Conservation (phyloP, 352 stramenopile species). For the Thalassiosira livingstoniorum region DNA sequence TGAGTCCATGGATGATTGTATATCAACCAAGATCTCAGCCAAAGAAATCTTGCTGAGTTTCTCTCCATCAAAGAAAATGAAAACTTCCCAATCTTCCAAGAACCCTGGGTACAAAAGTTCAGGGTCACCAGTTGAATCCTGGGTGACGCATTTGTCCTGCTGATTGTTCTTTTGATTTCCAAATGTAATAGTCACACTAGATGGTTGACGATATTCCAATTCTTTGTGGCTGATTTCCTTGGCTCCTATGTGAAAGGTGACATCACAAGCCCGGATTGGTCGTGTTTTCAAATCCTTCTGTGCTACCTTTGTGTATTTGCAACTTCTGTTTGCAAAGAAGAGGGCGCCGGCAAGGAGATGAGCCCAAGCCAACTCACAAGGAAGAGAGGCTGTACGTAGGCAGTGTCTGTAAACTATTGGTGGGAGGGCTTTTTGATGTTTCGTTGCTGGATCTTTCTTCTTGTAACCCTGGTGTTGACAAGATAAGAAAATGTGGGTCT, state of each 20-base stretch:
- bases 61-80: no score
- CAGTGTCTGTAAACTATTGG: constrained; percentile 4
- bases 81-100: no score
- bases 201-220: background rate
- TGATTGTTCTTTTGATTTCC: background rate
- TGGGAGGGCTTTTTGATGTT: no score
- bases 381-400: background rate
- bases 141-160: background rate
- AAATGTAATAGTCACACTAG: background rate
- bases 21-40: no score
- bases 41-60: no score
- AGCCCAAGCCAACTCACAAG: background rate
- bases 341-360: background rate
- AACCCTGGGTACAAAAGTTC: background rate
- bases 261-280: background rate
- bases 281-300: background rate
- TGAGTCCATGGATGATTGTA: no score
- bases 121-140: background rate
- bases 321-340: constrained; percentile 16
- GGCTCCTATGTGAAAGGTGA: constrained; percentile 1
- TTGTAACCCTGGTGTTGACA: constrained; percentile 14
- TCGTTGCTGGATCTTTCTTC: no score
- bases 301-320: constrained; percentile 22
- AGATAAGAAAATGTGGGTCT: background rate
- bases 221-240: background rate